Evolutionary conservation across 257 asterid species (phyloP), one percentile per base, ranked within the genome.

Genomic region (Cruciata laevipes): DNA sequence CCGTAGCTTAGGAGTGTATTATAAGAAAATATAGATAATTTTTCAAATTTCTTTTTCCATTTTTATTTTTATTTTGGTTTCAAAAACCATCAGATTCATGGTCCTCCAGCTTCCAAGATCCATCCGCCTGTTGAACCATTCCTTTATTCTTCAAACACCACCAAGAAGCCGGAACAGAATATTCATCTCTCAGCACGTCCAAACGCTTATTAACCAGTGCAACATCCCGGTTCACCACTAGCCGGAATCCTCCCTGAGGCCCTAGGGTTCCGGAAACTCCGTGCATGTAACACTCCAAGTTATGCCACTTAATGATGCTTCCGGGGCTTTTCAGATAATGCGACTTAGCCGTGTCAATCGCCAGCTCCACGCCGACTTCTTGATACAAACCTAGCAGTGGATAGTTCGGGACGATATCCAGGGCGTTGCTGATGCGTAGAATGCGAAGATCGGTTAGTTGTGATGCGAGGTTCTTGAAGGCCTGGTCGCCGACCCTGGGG

Each of bases 191-290:
- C 77, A 92, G 71, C 0, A 27, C 74, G 72, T 85, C 91, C 73
- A 74, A 2, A 42, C 53, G 65, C 71, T 91, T 91, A 51, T 92
- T 92, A 32, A 81, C 83, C 30, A 92, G 75, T 0, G 89, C 82
- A 17, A 87, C 47, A 69, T 83, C 84, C 6, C 96, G 81, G n/a
- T 75, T 61, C 12, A 86, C 74, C 63, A 75, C 91, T 35, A 89
- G 47, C 74, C 77, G 83, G 59, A 90, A 90, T n/a, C 79, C 89
- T 4, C 81, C 79, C 40, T 63, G 55, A 11, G 66, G 49, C 63
- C 95, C 95, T 61, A 83, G 91, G 0, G 82, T 80, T 35, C 98
- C 96, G 0, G 90, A 95, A 62, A 91, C 77, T 44, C 98, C 96
- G 44, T 91, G 98, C 88, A 89, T 21, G 69, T 85, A 83, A 18